phyloP scores from a whole-genome alignment of 1,284 basidiomycete genomes.

The Trametes sp. region DNA sequence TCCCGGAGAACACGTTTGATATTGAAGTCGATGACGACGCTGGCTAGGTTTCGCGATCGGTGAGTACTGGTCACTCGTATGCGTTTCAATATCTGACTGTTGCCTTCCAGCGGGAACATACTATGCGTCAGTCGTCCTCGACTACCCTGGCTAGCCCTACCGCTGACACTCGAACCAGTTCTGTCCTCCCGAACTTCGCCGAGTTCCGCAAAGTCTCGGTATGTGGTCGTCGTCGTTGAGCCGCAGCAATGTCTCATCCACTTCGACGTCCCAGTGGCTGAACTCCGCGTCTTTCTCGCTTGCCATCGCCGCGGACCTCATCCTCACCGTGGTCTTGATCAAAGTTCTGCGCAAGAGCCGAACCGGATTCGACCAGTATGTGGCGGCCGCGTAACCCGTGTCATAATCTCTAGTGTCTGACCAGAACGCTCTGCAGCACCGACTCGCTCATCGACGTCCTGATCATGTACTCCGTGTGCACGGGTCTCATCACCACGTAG shows the following conservation, averaged over 20 bases:
- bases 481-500: not conserved
- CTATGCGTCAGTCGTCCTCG: slow-evolving; percentile 1
- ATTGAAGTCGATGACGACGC: not conserved
- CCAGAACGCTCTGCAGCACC: slow-evolving; percentile 1
- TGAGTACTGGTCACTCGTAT: not conserved
- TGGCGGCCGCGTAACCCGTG: not conserved
- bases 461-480: slow-evolving; percentile 16
- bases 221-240: not conserved
- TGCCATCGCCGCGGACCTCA: slow-evolving; percentile 9
- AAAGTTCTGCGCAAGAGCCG: slow-evolving; percentile 7
- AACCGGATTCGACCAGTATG: slow-evolving; percentile 14
- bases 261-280: slow-evolving; percentile 9
- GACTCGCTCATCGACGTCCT: slow-evolving; percentile 19
- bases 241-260: not conserved
- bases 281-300: slow-evolving; percentile 14
- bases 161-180: not conserved
- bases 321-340: slow-evolving; percentile 17
- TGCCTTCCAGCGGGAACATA: slow-evolving; percentile 9
- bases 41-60: not conserved
- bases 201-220: slow-evolving; percentile 12
- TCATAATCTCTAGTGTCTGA: not conserved
- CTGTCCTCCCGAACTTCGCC: slow-evolving; percentile 14
- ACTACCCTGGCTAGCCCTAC: not conserved
- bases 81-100: not conserved
- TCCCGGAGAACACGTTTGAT: not conserved